Evolutionary conservation across 23 red algal genomes (phyloP).

Genomic region (Pyropia haitanensis): DNA sequence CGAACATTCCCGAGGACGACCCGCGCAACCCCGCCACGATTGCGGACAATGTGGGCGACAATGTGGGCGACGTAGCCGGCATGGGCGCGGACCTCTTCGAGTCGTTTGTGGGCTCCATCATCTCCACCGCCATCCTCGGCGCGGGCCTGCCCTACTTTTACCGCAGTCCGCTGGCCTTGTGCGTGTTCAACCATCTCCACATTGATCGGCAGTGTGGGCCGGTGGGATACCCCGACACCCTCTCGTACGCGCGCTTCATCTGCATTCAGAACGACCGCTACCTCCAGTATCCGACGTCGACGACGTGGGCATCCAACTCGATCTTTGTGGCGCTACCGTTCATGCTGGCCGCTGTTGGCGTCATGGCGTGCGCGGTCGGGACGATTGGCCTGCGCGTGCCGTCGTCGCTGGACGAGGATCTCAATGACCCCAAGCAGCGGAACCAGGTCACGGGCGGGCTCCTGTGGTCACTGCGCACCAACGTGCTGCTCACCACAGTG

Average conservation of each 20-base stretch:
- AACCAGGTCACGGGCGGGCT: neutral
- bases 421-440: neutral
- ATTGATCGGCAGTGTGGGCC: slow-evolving; percentile 58
- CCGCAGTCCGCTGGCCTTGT: slow-evolving; percentile 41
- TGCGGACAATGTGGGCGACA: slow-evolving; percentile 40
- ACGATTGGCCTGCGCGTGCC: slow-evolving; percentile 13
- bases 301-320: slow-evolving; percentile 25
- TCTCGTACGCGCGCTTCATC: slow-evolving; percentile 56
- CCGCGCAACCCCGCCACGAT: slow-evolving; percentile 39
- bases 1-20: slow-evolving; percentile 73
- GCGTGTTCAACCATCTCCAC: slow-evolving; percentile 49
- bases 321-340: slow-evolving; percentile 68
- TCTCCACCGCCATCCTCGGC: slow-evolving; percentile 29
- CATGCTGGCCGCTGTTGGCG: slow-evolving; percentile 18
- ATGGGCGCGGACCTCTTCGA: slow-evolving; percentile 40
- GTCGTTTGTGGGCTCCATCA: slow-evolving; percentile 24
- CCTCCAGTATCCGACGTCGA: slow-evolving; percentile 29
- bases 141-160: slow-evolving; percentile 44
- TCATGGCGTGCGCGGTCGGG: slow-evolving; percentile 11
- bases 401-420: neutral
- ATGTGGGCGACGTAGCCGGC: slow-evolving; percentile 45
- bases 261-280: slow-evolving; percentile 29
- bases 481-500: neutral
- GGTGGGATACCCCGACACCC: slow-evolving; percentile 28
- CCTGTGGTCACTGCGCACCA: neutral